A percentile compares a stretch with the other conserved stretches of the same genome.
Evolutionary conservation across 2,329 filamentous ascomycete species (phyloP).

Genomic region (Xylariaceae sp.): DNA sequence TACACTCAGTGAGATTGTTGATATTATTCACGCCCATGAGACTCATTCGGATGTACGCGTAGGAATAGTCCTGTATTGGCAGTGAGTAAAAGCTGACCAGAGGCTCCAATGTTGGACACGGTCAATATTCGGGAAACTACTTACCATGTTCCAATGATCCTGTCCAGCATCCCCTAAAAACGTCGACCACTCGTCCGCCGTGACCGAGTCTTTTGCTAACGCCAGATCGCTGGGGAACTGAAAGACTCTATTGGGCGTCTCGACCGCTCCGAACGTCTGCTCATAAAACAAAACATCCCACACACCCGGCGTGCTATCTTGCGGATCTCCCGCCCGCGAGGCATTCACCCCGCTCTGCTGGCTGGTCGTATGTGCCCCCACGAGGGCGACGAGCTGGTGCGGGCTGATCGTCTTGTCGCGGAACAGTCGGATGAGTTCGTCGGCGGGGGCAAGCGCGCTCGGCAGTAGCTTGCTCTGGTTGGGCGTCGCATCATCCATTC

Average conservation of each 20-base stretch:
- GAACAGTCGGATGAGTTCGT: conserved; percentile 45
- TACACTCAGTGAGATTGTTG: conserved; percentile 52
- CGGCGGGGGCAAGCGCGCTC: conserved; percentile 36
- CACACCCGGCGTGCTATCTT: conserved; percentile 48
- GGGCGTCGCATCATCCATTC: conserved; percentile 38
- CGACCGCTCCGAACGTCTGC: conserved; percentile 29
- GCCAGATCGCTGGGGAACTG: conserved; percentile 38
- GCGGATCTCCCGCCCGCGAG: conserved; percentile 36
- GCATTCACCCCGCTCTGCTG: conserved; percentile 43
- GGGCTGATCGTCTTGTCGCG: conserved; percentile 48
- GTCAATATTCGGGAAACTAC: too few species aligned
- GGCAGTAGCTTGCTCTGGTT: conserved; percentile 41
- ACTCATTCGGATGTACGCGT: conserved; percentile 49
- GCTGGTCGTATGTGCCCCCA: conserved; percentile 51
- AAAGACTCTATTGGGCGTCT: conserved; percentile 33
- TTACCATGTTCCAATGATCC: conserved; percentile 37
- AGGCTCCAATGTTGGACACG: too few species aligned
- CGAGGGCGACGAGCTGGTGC: conserved; percentile 46
- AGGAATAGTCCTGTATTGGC: conserved; percentile 40
- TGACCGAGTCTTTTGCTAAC: conserved; percentile 33
- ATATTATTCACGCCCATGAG: conserved; percentile 54
- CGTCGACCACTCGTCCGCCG: conserved; percentile 31
- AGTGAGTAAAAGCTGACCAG: neutral
- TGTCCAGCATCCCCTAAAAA: conserved; percentile 34
- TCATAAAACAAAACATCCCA: conserved; percentile 51